Evolutionary conservation across 2,329 filamentous ascomycete species (phyloP).

Genomic region (Phyllosticta citriasiana): DNA sequence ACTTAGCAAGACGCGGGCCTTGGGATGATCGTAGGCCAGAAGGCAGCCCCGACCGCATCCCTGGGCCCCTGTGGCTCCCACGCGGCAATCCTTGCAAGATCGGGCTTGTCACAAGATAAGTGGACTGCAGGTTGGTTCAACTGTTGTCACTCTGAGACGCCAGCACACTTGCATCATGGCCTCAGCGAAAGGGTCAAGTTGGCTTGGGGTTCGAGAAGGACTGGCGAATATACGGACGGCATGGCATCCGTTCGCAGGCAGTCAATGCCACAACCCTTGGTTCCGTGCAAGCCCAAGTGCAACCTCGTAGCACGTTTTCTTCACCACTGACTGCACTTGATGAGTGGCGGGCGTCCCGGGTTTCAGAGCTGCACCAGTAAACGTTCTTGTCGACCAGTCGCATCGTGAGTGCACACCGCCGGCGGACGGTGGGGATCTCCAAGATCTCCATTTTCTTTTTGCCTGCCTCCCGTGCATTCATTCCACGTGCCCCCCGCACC

Average conservation of each 20-base stretch:
- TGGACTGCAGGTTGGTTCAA: constrained; percentile 8
- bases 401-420: constrained; percentile 3
- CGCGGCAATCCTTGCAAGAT: constrained; percentile 11
- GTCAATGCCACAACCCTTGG: not conserved
- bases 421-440: constrained; percentile 6
- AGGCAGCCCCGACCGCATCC: constrained; percentile 7
- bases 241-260: not conserved
- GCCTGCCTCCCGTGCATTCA: constrained; percentile 4
- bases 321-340: not conserved
- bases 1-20: constrained; percentile 10
- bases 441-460: constrained; percentile 8
- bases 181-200: not conserved
- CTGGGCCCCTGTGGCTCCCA: constrained; percentile 11
- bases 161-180: constrained; percentile 7
- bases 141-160: constrained; percentile 7
- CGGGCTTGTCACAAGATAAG: constrained; percentile 11
- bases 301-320: constrained; percentile 7
- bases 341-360: constrained; percentile 6
- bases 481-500: constrained; percentile 9
- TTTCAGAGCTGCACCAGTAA: constrained; percentile 9
- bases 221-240: not conserved
- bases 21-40: constrained; percentile 10
- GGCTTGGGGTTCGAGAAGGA: not conserved
- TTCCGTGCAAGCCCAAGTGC: not conserved
- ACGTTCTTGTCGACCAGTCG: constrained; percentile 1